Evolutionary conservation across 2,329 filamentous ascomycete genomes (phyloP), one percentile per base, ranked within the genome.

Genomic region (Lasiodiplodia sp.): DNA sequence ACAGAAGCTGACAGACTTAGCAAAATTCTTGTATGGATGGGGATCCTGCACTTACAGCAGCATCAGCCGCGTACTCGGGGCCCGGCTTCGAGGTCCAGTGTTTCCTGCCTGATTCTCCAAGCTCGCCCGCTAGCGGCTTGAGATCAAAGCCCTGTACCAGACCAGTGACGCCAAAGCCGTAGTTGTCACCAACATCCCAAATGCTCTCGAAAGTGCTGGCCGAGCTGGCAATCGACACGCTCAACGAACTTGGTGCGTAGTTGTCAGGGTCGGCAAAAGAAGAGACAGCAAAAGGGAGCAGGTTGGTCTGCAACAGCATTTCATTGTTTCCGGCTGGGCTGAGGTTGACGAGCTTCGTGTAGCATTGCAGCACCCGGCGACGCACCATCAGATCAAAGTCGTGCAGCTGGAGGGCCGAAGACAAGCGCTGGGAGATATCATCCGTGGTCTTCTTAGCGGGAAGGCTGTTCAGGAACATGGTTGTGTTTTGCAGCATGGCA

Each of bases 101-200:
- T 62, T 84, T 80, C 25, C 82, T 75, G 4, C 78, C 74, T 53
- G 72, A 79, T 40, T 75, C 77, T 68, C 79, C 79, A 67, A 79
- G 74, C 73, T 83, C 90, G 34, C 92, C 92, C 16, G 90, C 89
- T 68, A 94, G 85, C 31, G 86, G 87, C 73, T 87, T 89, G 21
- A 94, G 84, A 66, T 91, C 87, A 76, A 96, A 94, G 0, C 93
- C 92, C 25, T 88, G 86, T 1, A 97, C 90, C 25, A 98, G 83
- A 1, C 94, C 93, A 11, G 93, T 97, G 18, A 99, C 91, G 2
- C 96, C 96, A 79, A 97, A 98, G 0, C 94, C 95, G 73, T 91
- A 94, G 76, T 98, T 98, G 78, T 99, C 96, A 10, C 90, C 92
- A 7, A 97, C 88, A 71, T 98, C 95, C 96, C 96, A 99, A 49